Conservation (phyloP, 2,329 filamentous ascomycete genomes). For the Monosporascus cannonballus region DNA sequence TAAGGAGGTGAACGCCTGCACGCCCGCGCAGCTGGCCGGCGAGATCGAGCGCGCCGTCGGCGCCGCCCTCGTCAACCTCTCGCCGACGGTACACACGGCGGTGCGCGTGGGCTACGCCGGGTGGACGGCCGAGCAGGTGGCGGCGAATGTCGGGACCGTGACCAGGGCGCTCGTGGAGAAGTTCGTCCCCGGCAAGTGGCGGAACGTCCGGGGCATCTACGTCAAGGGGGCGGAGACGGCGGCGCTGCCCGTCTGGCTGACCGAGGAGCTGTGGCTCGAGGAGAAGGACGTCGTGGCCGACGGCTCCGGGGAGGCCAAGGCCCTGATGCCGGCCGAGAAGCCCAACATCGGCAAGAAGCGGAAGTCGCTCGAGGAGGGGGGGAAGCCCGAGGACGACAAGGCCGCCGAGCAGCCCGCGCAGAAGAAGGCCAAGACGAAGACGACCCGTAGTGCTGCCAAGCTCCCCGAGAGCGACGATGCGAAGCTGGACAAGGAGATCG, state of each 20-base stretch:
- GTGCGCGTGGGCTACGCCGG: slow-evolving; percentile 72
- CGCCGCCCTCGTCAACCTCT: slow-evolving; percentile 74
- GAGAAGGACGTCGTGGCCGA: slow-evolving; percentile 64
- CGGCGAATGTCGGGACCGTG: slow-evolving; percentile 74
- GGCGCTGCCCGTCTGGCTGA: slow-evolving; percentile 89
- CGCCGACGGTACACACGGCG: slow-evolving; percentile 71
- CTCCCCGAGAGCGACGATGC: slow-evolving; percentile 42
- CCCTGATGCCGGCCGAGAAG: slow-evolving; percentile 37
- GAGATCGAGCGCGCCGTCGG: slow-evolving; percentile 75
- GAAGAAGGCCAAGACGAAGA: slow-evolving; percentile 32
- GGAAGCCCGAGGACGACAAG: slow-evolving; percentile 35
- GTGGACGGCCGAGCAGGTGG: slow-evolving; percentile 69
- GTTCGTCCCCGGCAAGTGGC: slow-evolving; percentile 81
- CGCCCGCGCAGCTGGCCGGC: slow-evolving; percentile 62
- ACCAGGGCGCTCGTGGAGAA: slow-evolving; percentile 65
- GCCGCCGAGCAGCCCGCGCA: slow-evolving; percentile 3
- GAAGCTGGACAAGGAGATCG: slow-evolving; percentile 52
- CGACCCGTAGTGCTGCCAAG: slow-evolving; percentile 11
- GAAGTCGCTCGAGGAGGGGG: slow-evolving; percentile 39
- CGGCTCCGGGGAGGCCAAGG: slow-evolving; percentile 41
- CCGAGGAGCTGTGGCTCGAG: slow-evolving; percentile 85
- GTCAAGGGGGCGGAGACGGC: slow-evolving; percentile 87
- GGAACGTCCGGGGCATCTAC: slow-evolving; percentile 76
- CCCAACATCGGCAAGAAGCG: slow-evolving; percentile 61
- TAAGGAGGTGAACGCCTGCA: slow-evolving; percentile 36